A percentile compares a stretch with the other conserved stretches of the same genome.
Conservation (phyloP, 1,284 basidiomycete genomes). For the Serendipita sp. region DNA sequence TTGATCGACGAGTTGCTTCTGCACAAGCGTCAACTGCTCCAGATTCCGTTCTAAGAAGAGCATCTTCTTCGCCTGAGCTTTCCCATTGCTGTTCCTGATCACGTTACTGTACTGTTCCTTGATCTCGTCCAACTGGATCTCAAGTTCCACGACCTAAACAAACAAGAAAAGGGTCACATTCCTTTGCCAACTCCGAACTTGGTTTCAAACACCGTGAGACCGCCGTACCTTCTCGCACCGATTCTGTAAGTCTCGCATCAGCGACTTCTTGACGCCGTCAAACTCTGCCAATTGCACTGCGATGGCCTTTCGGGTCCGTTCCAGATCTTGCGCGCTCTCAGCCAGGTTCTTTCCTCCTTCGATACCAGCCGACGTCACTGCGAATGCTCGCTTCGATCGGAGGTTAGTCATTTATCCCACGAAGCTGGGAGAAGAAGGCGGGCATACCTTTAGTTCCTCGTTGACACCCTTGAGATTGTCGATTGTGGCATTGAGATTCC, state of each 20-base stretch:
- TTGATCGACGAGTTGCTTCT: slow-evolving; percentile 99
- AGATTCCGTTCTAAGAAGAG: slow-evolving; percentile 95
- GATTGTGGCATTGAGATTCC: slow-evolving; percentile 71
- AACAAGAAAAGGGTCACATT: slow-evolving; percentile 9
- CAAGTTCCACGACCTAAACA: slow-evolving; percentile 86
- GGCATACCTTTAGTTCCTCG: slow-evolving; percentile 85
- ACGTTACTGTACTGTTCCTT: slow-evolving; percentile 99
- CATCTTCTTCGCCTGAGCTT: slow-evolving; percentile 99
- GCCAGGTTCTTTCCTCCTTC: slow-evolving; percentile 93
- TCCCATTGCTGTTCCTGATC: slow-evolving; percentile 92
- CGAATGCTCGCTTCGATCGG: slow-evolving; percentile 70
- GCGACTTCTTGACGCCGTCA: slow-evolving; percentile 94
- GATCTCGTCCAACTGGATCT: slow-evolving; percentile 97
- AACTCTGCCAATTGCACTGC: slow-evolving; percentile 96
- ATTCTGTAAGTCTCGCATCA: slow-evolving; percentile 98
- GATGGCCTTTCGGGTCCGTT: slow-evolving; percentile 91
- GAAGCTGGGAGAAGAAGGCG: slow-evolving; percentile 6
- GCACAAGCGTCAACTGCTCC: slow-evolving; percentile 88
- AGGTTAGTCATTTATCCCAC: slow-evolving; percentile 11
- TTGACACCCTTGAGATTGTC: slow-evolving; percentile 93
- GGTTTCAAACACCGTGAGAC: background rate
- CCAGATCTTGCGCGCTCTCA: slow-evolving; percentile 92
- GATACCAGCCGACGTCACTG: slow-evolving; percentile 89
- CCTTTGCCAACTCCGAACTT: background rate
- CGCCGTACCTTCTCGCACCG: slow-evolving; percentile 88